Evolutionary conservation across 768 basidiomycete genomes (phyloP).

Genomic region (Fibroporia radiculosa): DNA sequence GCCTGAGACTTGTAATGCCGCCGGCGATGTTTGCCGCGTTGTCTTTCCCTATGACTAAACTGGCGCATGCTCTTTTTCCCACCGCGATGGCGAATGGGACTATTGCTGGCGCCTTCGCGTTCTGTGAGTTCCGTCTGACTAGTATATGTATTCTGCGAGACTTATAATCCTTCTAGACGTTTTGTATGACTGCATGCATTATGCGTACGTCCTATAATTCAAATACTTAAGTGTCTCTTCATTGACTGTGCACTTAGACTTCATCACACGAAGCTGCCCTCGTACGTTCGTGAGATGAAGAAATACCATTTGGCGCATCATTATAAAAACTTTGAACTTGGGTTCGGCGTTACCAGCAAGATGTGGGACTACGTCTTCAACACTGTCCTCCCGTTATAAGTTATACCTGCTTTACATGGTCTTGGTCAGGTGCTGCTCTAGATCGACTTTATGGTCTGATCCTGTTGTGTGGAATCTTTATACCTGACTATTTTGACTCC

Average conservation of each 20-base stretch:
- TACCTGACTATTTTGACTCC: too few relatives aligned
- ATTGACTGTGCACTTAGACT: constrained; percentile 34
- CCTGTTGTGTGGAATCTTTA: too few relatives aligned
- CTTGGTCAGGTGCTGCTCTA: too few relatives aligned
- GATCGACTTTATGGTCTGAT: too few relatives aligned
- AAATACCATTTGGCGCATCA: constrained; percentile 97
- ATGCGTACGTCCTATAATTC: constrained; percentile 52
- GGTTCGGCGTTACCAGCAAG: constrained; percentile 96
- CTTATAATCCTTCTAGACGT: constrained; percentile 44
- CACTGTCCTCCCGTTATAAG: constrained; percentile 62
- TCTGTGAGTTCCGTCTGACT: constrained; percentile 50
- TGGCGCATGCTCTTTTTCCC: constrained; percentile 81
- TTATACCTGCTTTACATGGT: too few relatives aligned
- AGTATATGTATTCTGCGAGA: not conserved
- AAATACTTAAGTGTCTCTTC: constrained; percentile 2
- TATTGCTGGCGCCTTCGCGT: constrained; percentile 70
- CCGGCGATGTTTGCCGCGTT: constrained; percentile 73
- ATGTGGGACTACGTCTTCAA: constrained; percentile 92
- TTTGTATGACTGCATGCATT: constrained; percentile 87
- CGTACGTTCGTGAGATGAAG: constrained; percentile 89
- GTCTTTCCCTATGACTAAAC: constrained; percentile 78
- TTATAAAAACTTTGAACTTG: constrained; percentile 97
- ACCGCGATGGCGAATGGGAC: constrained; percentile 82
- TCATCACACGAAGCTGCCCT: constrained; percentile 81
- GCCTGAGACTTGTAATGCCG: constrained; percentile 95